Evolutionary conservation across 2,329 filamentous ascomycete genomes (phyloP).

Genomic region (Talaromyces marneffei): DNA sequence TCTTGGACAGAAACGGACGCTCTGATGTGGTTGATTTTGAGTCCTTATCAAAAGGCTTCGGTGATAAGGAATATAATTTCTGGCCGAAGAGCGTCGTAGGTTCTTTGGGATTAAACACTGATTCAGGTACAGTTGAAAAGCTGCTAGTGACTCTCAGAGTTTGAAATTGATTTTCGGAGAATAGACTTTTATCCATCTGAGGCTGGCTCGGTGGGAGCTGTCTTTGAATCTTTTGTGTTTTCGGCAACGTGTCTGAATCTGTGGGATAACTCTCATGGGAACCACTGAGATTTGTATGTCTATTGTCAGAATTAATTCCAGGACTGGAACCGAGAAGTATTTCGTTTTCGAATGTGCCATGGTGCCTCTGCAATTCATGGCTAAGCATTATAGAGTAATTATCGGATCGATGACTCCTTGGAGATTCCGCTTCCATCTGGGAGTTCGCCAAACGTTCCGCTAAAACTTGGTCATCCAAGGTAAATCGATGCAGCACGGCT

Average conservation of each 20-base stretch:
- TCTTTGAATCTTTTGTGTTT: slow-evolving; percentile 9
- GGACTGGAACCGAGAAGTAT: neutral
- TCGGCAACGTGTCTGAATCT: slow-evolving; percentile 6
- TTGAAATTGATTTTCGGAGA: neutral
- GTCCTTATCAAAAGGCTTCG: neutral
- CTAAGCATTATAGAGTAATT: neutral
- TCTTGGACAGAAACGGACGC: neutral
- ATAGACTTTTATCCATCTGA: no score
- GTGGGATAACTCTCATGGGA: neutral
- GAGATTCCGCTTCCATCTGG: neutral
- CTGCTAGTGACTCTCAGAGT: neutral
- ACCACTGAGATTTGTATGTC: neutral
- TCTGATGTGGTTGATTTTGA: neutral
- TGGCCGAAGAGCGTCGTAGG: neutral
- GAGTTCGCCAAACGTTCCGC: slow-evolving; percentile 18
- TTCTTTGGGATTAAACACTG: neutral
- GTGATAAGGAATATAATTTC: neutral
- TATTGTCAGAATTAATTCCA: neutral
- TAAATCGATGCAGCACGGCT: slow-evolving; percentile 18
- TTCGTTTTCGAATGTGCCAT: neutral
- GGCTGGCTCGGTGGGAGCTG: slow-evolving; percentile 1
- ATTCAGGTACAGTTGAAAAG: neutral
- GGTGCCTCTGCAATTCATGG: neutral
- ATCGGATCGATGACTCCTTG: neutral
- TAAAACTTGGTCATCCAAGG: slow-evolving; percentile 25